These are phyloP conservation scores for Agrocybe praecox DNA, from an alignment of 768 basidiomycete species.

Conservation along the genomic window DNA sequence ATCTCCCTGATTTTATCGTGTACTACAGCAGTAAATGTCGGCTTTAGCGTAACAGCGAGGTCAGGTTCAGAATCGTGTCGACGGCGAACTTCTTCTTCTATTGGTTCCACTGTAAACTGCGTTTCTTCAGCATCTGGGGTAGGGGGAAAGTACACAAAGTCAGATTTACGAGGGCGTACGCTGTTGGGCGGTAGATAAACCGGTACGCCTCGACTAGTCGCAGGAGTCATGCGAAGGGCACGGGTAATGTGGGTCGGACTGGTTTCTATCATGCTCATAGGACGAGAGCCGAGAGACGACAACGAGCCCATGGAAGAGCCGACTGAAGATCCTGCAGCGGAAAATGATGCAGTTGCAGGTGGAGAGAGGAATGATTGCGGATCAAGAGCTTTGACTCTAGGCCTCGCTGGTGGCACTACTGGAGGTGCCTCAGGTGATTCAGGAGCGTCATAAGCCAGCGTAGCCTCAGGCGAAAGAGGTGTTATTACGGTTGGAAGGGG, in stretches of 20 bases:
- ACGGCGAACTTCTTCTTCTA: conserved; percentile 2
- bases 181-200: conserved; percentile 32
- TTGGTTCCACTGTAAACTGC: background rate
- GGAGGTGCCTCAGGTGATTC: conserved; percentile 9
- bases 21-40: conserved; percentile 58
- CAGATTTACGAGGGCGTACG: conserved; percentile 26
- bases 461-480: conserved; percentile 17
- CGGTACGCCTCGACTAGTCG: conserved; percentile 37
- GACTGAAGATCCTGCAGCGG: conserved; percentile 14
- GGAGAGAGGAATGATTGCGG: conserved; percentile 24
- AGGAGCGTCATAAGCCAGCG: conserved; percentile 21
- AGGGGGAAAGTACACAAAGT: conserved; percentile 38
- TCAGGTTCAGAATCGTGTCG: background rate
- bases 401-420: conserved; percentile 1
- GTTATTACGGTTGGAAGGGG: background rate
- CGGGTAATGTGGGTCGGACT: conserved; percentile 35
- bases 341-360: conserved; percentile 15
- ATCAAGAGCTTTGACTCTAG: conserved; percentile 17
- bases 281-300: conserved; percentile 26
- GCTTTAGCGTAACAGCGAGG: background rate
- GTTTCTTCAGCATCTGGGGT: conserved; percentile 29
- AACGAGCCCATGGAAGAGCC: conserved; percentile 18
- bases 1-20: conserved; percentile 54
- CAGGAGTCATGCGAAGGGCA: conserved; percentile 39
- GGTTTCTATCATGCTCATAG: conserved; percentile 41